Evolutionary conservation across 2,329 filamentous ascomycete species (phyloP), one percentile per base, ranked within the genome.

Genomic region (Epichloe brachyelytri): DNA sequence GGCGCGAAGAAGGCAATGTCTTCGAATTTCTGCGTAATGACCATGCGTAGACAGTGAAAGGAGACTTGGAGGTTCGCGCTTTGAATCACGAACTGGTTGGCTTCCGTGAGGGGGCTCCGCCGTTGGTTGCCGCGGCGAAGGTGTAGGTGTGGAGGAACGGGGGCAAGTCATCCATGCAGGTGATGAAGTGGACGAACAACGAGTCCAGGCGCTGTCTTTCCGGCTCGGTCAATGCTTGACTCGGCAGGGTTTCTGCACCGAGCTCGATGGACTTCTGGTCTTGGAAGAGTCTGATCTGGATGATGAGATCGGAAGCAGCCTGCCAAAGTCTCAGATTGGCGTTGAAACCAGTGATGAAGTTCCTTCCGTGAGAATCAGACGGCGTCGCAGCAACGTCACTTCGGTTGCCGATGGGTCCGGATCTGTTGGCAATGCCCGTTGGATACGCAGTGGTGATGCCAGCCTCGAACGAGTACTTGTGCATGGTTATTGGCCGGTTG

Each of bases 401-500:
- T 5, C 55, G 52, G 0, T 55, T 54, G 12, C 43, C 51, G 22
- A 52, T 57, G 0, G 48, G 33, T 4, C 49, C 52, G 0, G 55
- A 55, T n/a, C 60, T 57, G 3, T 62, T 58, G 7, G 65, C 60
- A 8, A 65, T 60, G 4, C 63, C 65, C 2, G 60, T 59, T 1
- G 65, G 65, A 43, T 65, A 67, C 0, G 58, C 54, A 0, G 65
- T 67, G 0, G 68, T 70, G 19, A 72, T 70, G 6, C 65, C 67
- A 0, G 62, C 58, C 26, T 70, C 65, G 46, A 71, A 69, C 1
- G 65, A 71, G 53, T 65, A 70, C 43, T 69, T 67, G 55, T 72
- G 69, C 11, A 73, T 65, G 0, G 69, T 71, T 4, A 72, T 71
- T 2, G 70, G 69, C 0, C 68, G 63, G 4, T 66, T 66, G 47